A percentile compares a stretch with the other conserved stretches of the same genome.
These are phyloP conservation scores for Phytophthora tentaculata DNA, from an alignment of 352 stramenopile species.

Conservation along the genomic window DNA sequence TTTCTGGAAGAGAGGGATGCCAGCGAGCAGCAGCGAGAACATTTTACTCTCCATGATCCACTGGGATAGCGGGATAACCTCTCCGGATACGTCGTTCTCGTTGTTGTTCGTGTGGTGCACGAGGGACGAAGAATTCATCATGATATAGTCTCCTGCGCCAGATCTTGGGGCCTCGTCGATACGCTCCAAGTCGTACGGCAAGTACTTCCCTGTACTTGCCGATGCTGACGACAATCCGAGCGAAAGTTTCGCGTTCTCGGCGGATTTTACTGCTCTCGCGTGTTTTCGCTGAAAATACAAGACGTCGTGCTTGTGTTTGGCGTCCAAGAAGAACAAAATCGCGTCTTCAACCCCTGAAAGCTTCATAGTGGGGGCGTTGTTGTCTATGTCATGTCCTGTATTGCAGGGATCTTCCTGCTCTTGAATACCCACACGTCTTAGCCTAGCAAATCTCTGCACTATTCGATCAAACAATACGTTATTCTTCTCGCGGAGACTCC, in stretches of 20 bases:
- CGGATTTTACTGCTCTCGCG: conserved; percentile 7
- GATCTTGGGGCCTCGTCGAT: conserved; percentile 37
- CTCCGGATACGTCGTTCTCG: conserved; percentile 43
- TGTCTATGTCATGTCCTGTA: background rate
- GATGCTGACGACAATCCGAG: conserved; percentile 36
- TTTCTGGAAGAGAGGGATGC: conserved; percentile 79
- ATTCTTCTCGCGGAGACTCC: conserved; percentile 47
- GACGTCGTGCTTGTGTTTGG: conserved; percentile 74
- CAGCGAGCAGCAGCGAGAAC: conserved; percentile 71
- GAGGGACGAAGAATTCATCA: conserved; percentile 65
- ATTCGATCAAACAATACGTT: conserved; percentile 45
- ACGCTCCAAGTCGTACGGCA: conserved; percentile 69
- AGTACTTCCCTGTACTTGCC: conserved; percentile 33
- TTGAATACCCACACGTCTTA: conserved; percentile 25
- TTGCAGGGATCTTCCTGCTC: background rate
- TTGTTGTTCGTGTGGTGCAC: conserved; percentile 62
- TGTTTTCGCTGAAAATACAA: conserved; percentile 65
- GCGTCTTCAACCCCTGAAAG: conserved; percentile 63
- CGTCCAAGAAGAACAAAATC: conserved; percentile 70
- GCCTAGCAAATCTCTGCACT: conserved; percentile 31
- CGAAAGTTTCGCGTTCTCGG: conserved; percentile 25
- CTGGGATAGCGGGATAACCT: conserved; percentile 67
- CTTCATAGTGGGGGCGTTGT: conserved; percentile 10
- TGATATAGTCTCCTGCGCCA: conserved; percentile 63
- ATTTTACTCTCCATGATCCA: conserved; percentile 82